Conservation (phyloP, 768 basidiomycete genomes). For the Pisolithus sp. region DNA sequence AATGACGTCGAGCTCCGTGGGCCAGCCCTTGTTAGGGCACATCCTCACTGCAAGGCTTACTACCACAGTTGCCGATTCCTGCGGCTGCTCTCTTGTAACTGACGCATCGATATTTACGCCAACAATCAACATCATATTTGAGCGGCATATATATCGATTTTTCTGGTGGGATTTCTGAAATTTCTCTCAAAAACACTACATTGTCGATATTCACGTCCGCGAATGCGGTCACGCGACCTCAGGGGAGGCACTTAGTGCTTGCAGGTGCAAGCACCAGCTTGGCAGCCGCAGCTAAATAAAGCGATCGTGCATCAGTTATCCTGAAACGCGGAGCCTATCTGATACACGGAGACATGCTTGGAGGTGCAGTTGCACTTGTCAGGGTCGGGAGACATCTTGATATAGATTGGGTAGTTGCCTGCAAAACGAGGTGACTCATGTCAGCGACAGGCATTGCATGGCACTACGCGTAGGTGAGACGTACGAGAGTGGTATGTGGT, state of each 20-base stretch:
- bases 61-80: no score
- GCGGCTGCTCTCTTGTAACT: background rate
- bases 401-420: background rate
- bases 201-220: background rate
- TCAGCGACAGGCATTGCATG: background rate
- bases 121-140: background rate
- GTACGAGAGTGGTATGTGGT: background rate
- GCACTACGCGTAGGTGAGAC: background rate
- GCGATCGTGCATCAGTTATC: background rate
- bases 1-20: no score
- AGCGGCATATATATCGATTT: background rate
- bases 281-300: background rate
- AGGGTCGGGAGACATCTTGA: background rate
- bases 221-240: background rate
- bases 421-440: background rate
- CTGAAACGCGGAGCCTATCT: no score
- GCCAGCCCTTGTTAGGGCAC: no score
- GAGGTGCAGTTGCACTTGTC: background rate
- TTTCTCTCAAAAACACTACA: background rate
- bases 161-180: background rate
- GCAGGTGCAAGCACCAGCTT: background rate
- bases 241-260: background rate
- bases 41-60: no score
- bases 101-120: background rate
- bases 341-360: background rate